Evolutionary conservation across 2,329 filamentous ascomycete genomes (phyloP).

Genomic region (Colletotrichum costaricense): DNA sequence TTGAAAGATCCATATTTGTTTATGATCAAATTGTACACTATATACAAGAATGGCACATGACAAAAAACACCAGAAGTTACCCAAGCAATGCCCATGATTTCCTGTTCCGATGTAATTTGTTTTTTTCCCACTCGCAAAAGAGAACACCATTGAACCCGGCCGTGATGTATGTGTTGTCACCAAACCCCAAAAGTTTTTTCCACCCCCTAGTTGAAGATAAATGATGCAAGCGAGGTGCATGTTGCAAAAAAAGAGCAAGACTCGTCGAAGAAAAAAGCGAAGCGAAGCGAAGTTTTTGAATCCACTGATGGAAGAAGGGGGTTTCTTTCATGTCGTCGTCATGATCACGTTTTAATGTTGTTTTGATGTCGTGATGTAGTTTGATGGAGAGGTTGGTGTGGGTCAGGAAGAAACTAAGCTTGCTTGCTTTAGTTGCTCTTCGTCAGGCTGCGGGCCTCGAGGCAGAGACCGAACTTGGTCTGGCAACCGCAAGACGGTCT

Average conservation of each 20-base stretch:
- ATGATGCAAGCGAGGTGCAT: not conserved
- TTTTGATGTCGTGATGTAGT: not conserved
- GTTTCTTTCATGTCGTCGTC: slow-evolving; percentile 11
- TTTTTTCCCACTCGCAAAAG: not conserved
- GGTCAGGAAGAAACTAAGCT: not conserved
- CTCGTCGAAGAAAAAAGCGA: not conserved
- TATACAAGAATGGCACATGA: slow-evolving; percentile 26
- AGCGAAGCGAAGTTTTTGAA: slow-evolving; percentile 4
- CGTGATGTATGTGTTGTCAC: slow-evolving; percentile 4
- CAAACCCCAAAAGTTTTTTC: slow-evolving; percentile 1
- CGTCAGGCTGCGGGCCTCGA: slow-evolving; percentile 26
- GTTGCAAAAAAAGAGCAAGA: not conserved
- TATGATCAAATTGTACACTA: slow-evolving; percentile 17
- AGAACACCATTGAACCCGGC: not conserved
- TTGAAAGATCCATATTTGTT: not conserved
- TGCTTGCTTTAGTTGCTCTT: not conserved
- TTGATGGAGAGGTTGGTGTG: not conserved
- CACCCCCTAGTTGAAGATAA: not conserved
- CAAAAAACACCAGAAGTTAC: slow-evolving; percentile 18
- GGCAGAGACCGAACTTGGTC: slow-evolving; percentile 48
- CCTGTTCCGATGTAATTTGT: slow-evolving; percentile 4
- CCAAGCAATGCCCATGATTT: not conserved
- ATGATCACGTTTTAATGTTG: slow-evolving; percentile 1
- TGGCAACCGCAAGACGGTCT: slow-evolving; percentile 47
- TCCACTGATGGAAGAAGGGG: not conserved